Evolutionary conservation across 2,329 filamentous ascomycete species (phyloP).

Genomic region (Aspergillus alliaceus): DNA sequence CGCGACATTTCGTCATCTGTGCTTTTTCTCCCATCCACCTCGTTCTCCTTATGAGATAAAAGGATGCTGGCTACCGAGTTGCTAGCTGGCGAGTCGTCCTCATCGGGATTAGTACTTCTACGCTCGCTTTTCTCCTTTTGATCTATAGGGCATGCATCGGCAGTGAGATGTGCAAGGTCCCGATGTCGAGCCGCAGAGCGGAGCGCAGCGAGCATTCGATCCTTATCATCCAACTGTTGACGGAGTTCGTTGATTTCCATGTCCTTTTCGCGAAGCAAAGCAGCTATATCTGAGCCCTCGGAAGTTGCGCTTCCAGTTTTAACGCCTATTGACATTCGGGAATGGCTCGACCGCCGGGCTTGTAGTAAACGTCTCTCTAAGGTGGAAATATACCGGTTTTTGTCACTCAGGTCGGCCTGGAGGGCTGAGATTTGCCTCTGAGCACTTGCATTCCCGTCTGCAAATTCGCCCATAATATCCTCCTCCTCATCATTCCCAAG

Average conservation of each 20-base stretch:
- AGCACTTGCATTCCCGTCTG: slow-evolving; percentile 79
- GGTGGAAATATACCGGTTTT: slow-evolving; percentile 93
- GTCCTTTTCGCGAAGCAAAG: slow-evolving; percentile 82
- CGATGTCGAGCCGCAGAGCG: slow-evolving; percentile 82
- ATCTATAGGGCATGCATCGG: slow-evolving; percentile 36
- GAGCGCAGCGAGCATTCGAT: slow-evolving; percentile 85
- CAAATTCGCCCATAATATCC: slow-evolving; percentile 76
- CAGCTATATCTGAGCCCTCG: slow-evolving; percentile 74
- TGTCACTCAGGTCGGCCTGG: slow-evolving; percentile 92
- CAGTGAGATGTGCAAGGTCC: slow-evolving; percentile 69
- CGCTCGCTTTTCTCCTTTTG: slow-evolving; percentile 28
- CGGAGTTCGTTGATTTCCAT: slow-evolving; percentile 89
- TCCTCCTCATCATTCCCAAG: slow-evolving; percentile 56
- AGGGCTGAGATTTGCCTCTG: slow-evolving; percentile 86
- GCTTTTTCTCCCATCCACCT: slow-evolving; percentile 57
- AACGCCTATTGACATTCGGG: slow-evolving; percentile 74
- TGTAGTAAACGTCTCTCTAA: slow-evolving; percentile 90
- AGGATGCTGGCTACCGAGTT: slow-evolving; percentile 30
- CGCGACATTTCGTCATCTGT: slow-evolving; percentile 92
- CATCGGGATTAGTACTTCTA: slow-evolving; percentile 26
- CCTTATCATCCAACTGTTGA: slow-evolving; percentile 87
- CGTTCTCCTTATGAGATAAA: slow-evolving; percentile 29
- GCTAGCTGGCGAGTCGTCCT: slow-evolving; percentile 25
- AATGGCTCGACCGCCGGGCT: slow-evolving; percentile 85
- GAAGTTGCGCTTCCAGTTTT: slow-evolving; percentile 68